These are phyloP conservation scores for Talaromyces proteolyticus DNA, from an alignment of 495 filamentous ascomycete genomes.

Conservation along the genomic window DNA sequence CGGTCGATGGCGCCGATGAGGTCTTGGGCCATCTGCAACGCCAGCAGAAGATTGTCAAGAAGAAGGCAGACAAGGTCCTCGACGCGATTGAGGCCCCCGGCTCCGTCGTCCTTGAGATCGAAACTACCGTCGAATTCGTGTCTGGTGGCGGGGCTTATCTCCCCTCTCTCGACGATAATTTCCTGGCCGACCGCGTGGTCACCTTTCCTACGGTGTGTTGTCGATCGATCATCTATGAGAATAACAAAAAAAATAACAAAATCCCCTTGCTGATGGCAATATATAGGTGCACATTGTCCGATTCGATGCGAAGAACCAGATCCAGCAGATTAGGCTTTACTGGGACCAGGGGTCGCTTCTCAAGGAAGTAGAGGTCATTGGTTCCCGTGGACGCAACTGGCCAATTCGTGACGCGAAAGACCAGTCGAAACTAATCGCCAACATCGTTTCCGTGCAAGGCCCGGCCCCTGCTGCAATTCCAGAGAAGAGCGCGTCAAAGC, in stretches of 20 bases:
- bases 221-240: constrained; percentile 1
- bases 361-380: constrained; percentile 91
- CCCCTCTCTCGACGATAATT: constrained; percentile 89
- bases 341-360: constrained; percentile 95
- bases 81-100: constrained; percentile 63
- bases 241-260: too few relatives aligned
- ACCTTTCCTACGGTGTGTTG: constrained; percentile 73
- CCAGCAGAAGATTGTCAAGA: constrained; percentile 60
- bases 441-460: constrained; percentile 21
- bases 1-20: constrained; percentile 57
- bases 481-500: constrained; percentile 5
- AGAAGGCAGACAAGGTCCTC: constrained; percentile 71
- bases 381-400: constrained; percentile 81
- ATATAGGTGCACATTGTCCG: constrained; percentile 83
- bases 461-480: constrained; percentile 10
- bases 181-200: constrained; percentile 76
- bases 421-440: constrained; percentile 67
- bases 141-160: constrained; percentile 81
- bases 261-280: neutral
- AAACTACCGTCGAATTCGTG: constrained; percentile 78
- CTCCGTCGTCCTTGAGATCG: constrained; percentile 67
- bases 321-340: constrained; percentile 76
- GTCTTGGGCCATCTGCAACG: constrained; percentile 73
- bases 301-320: constrained; percentile 70
- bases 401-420: constrained; percentile 87